These are phyloP conservation scores for Dioscorea alata DNA, from an alignment of 106 monocot genomes.

Conservation along the genomic window DNA sequence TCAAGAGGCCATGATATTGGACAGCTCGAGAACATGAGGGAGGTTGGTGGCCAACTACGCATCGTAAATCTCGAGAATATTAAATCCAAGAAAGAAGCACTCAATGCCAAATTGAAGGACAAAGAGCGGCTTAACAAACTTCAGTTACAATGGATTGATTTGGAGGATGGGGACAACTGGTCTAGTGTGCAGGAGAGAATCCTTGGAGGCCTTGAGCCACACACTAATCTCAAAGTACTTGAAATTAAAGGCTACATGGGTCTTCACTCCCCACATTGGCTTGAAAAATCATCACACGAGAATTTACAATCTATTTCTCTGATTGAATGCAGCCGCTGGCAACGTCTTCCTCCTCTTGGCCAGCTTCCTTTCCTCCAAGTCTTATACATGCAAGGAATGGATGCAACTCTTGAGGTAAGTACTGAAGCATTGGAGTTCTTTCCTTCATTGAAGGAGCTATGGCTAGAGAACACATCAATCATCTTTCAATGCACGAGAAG, in stretches of 20 bases:
- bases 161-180: not conserved
- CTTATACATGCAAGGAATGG: not conserved
- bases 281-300: not conserved
- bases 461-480: too few relatives aligned
- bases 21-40: not conserved
- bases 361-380: not conserved
- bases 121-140: not conserved
- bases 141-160: not conserved
- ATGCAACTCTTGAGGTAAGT: not conserved
- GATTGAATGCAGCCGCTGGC: not conserved
- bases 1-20: not conserved
- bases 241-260: not conserved
- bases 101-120: not conserved
- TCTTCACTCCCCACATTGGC: not conserved
- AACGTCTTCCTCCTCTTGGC: conserved; percentile 1
- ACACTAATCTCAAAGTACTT: not conserved
- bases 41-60: not conserved
- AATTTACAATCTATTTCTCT: not conserved
- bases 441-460: conserved; percentile 1
- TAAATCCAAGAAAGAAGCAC: not conserved
- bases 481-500: too few relatives aligned
- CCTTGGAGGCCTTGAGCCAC: not conserved
- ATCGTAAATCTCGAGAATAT: not conserved
- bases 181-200: not conserved
- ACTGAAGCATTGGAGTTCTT: not conserved